Conservation (phyloP, 192 early-diverging fungal species). For the Linnemannia schmuckeri region DNA sequence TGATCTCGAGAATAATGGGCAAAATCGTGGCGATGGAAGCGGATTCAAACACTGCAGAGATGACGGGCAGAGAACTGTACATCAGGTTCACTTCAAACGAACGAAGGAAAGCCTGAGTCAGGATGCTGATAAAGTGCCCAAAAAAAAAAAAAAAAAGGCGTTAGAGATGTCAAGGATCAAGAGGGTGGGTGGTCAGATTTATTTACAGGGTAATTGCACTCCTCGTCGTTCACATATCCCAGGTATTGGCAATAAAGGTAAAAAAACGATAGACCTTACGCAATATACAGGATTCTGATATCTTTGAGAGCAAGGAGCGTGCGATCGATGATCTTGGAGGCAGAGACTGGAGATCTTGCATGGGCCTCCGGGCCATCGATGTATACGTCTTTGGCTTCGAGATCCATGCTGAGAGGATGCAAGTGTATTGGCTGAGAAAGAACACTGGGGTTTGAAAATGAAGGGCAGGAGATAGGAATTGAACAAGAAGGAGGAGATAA, state of each 20-base stretch:
- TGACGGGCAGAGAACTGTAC: not conserved
- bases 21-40: conserved; percentile 12
- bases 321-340: conserved; percentile 30
- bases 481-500: too few species aligned
- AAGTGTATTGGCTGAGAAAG: too few species aligned
- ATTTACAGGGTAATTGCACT: not conserved
- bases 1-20: conserved; percentile 34
- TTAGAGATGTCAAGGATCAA: not conserved
- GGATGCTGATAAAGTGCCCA: not conserved
- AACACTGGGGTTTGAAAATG: too few species aligned
- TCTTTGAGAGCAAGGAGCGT: conserved; percentile 10
- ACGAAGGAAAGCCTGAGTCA: conserved; percentile 10
- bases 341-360: not conserved
- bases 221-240: not conserved
- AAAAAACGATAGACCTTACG: not conserved
- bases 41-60: not conserved
- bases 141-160: not conserved
- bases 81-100: conserved; percentile 30
- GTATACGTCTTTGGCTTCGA: not conserved
- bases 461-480: too few species aligned
- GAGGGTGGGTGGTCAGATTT: not conserved
- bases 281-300: conserved; percentile 4
- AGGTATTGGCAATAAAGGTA: not conserved
- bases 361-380: not conserved
- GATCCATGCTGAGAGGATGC: not conserved